Base-by-base conservation (phyloP, 331 rosid species). In the Telfairia occidentalis region DNA sequence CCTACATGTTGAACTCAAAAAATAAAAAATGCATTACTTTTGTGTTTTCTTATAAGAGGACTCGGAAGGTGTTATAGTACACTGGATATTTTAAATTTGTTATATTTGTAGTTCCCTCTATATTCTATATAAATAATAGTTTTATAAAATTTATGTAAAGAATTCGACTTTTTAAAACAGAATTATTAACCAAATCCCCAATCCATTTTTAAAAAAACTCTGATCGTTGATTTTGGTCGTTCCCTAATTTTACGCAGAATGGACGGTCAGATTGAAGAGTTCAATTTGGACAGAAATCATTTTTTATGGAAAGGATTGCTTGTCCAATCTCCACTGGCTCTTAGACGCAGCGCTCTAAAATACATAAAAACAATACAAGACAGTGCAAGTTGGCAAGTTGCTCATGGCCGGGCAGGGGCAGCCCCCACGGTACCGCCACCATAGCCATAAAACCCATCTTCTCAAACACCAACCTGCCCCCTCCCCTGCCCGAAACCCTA, bases 401-500 rank as follows among this genome's bases (percentile, higher is more conserved):
- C 77, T 12, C 11, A 38, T 63, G 50, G 70, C 26, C 29, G 76
- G 85, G 81, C 80, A 85, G 82, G 50, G 50, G 50, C 50, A 45
- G 50, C 80, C 28, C 32, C 1, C 9, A 11, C 28, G 34, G 2
- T 10, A 71, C n/a, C n/a, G n/a, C n/a, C n/a, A n/a, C n/a, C n/a
- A n/a, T n/a, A n/a, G n/a, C n/a, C n/a, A n/a, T n/a, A n/a, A n/a
- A n/a, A 49, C 9, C 28, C 8, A 67, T 49, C 26, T 52, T 50
- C 52, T 37, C 26, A 0, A 6, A 49, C 77, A 11, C 16, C 76
- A 74, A 28, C n/a, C n/a, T n/a, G n/a, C n/a, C n/a, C n/a, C 74
- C 80, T 16, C 83, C 79, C 84, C 21, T 82, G 86, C 81, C 88
- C 86, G 63, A 76, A 78, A 78, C 64, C 86, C 67, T 52, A 5